These are phyloP conservation scores for Botrytis byssoidea DNA, from an alignment of 2,329 filamentous ascomycete species.

Conservation along the genomic window DNA sequence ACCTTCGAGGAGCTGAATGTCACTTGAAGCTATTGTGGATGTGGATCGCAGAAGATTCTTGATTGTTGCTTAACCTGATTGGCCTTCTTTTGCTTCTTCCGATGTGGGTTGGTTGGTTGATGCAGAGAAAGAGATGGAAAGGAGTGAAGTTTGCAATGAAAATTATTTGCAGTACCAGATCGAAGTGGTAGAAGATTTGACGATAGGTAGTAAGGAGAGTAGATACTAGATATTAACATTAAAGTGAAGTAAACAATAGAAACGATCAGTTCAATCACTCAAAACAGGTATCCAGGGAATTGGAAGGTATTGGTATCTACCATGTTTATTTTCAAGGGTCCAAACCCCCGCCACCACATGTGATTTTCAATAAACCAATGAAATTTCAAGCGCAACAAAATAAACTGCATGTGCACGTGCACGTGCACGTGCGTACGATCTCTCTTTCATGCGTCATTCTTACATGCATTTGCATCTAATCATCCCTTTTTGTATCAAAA, in stretches of 20 bases:
- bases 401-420: neutral
- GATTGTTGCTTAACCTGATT: neutral
- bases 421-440: neutral
- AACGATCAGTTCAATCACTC: neutral
- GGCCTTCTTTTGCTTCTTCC: neutral
- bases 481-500: neutral
- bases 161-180: no score
- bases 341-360: neutral
- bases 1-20: slow-evolving; percentile 5
- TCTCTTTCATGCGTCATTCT: slow-evolving; percentile 1
- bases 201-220: no score
- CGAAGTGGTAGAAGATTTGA: neutral
- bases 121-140: neutral
- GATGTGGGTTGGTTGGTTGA: neutral
- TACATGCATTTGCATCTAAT: neutral
- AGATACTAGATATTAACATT: no score
- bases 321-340: neutral
- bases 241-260: neutral
- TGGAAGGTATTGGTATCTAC: neutral
- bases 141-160: neutral
- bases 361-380: neutral
- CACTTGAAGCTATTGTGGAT: neutral
- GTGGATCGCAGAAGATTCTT: neutral
- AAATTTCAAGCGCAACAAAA: neutral
- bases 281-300: neutral